Evolutionary conservation across 1,139 yeast genomes (phyloP).

Genomic region (Candida buenavistaensis): DNA sequence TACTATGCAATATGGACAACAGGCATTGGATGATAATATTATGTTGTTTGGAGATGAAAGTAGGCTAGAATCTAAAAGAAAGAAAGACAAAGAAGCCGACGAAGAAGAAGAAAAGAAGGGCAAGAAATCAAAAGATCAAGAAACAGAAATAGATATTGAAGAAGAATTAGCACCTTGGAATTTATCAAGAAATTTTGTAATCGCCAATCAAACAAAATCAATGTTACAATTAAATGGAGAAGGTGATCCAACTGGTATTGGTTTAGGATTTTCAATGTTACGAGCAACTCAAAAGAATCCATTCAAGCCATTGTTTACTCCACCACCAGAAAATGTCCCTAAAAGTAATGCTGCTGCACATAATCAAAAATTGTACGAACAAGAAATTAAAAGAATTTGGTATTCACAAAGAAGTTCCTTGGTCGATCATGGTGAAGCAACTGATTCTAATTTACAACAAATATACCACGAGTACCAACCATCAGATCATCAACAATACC

Average conservation of each 20-base stretch:
- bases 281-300: slow-evolving; percentile 96
- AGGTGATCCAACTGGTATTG: slow-evolving; percentile 94
- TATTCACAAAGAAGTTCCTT: slow-evolving; percentile 74
- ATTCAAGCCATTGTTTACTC: slow-evolving; percentile 64
- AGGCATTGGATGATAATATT: slow-evolving; percentile 71
- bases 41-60: slow-evolving; percentile 40
- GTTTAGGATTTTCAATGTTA: slow-evolving; percentile 86
- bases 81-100: slow-evolving; percentile 13
- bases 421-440: slow-evolving; percentile 33
- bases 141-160: slow-evolving; percentile 56
- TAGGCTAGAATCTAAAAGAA: slow-evolving; percentile 19
- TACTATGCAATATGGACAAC: slow-evolving; percentile 93
- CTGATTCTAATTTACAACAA: slow-evolving; percentile 26
- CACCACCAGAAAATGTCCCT: slow-evolving; percentile 44
- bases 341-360: slow-evolving; percentile 59
- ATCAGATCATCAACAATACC: slow-evolving; percentile 32
- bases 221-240: slow-evolving; percentile 96
- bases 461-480: slow-evolving; percentile 45
- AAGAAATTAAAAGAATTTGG: slow-evolving; percentile 90
- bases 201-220: slow-evolving; percentile 94
- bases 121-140: slow-evolving; percentile 28
- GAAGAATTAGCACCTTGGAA: slow-evolving; percentile 96
- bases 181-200: slow-evolving; percentile 81
- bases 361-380: slow-evolving; percentile 91
- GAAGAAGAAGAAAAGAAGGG: slow-evolving; percentile 18